These are phyloP conservation scores for Phlyctochytrium arcticum DNA, from an alignment of 192 early-diverging fungal genomes.

Conservation along the genomic window DNA sequence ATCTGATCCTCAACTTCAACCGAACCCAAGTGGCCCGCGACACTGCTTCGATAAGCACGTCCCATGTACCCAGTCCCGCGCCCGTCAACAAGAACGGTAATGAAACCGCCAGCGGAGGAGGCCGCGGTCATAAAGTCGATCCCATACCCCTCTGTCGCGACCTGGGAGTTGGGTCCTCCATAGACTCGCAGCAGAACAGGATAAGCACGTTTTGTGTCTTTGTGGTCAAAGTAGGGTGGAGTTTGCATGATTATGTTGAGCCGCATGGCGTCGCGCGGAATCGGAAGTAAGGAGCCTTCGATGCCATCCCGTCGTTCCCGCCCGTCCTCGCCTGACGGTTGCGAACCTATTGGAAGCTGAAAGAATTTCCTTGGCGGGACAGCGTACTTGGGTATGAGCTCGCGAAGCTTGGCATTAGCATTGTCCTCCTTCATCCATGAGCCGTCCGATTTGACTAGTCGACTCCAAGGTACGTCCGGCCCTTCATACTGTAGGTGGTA, in stretches of 20 bases:
- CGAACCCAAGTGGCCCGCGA: conserved; percentile 75
- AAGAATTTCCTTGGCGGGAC: conserved; percentile 53
- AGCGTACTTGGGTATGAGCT: conserved; percentile 48
- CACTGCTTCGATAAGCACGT: conserved; percentile 69
- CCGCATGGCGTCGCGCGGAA: conserved; percentile 36
- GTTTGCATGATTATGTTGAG: conserved; percentile 79
- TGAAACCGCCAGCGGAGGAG: conserved; percentile 35
- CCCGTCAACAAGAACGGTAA: conserved; percentile 63
- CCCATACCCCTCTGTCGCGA: conserved; percentile 31
- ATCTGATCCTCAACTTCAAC: conserved; percentile 85
- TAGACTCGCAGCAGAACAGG: conserved; percentile 82
- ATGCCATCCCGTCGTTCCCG: conserved; percentile 20
- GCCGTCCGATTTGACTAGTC: conserved; percentile 23
- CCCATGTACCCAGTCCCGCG: conserved; percentile 88
- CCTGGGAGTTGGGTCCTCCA: conserved; percentile 89
- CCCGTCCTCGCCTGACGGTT: not conserved
- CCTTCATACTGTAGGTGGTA: conserved; percentile 77
- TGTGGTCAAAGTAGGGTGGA: conserved; percentile 73
- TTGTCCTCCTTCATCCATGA: not conserved
- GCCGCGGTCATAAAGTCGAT: conserved; percentile 48
- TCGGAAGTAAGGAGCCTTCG: not conserved
- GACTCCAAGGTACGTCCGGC: conserved; percentile 77
- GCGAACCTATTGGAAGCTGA: conserved; percentile 33
- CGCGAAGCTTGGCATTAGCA: conserved; percentile 44
- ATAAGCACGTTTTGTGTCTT: conserved; percentile 55